Percentiles rank a stretch among this genome's conserved stretches.
Evolutionary conservation across 805 yeast species (phyloP).

Genomic region (Zygosaccharomyces lentus): DNA sequence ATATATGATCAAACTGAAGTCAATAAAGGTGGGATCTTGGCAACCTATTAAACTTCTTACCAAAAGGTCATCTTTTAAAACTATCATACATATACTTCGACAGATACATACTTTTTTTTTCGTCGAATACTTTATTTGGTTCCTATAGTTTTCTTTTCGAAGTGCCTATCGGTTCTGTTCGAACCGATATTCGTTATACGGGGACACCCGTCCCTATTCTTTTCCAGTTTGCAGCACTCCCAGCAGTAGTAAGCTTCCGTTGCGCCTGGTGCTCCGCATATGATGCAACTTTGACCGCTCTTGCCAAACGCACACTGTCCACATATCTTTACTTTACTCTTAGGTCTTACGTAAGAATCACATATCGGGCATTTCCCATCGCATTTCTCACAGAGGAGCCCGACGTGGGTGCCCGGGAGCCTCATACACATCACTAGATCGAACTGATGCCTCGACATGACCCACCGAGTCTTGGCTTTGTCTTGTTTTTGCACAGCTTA

Average conservation of each 20-base stretch:
- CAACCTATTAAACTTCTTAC: neutral
- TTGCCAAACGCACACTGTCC: conserved; percentile 82
- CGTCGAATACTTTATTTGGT: neutral
- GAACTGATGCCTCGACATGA: conserved; percentile 85
- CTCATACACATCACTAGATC: conserved; percentile 81
- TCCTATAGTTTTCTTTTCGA: conserved; percentile 42
- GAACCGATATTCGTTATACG: conserved; percentile 75
- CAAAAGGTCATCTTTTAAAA: neutral
- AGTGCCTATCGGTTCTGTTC: conserved; percentile 61
- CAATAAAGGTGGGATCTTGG: neutral
- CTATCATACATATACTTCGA: neutral
- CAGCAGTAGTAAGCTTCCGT: conserved; percentile 77
- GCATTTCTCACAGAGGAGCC: conserved; percentile 74
- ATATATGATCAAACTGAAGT: conserved; percentile 3
- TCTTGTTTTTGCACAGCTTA: neutral
- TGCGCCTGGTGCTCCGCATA: conserved; percentile 62
- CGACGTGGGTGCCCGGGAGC: conserved; percentile 72
- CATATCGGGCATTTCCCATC: conserved; percentile 91
- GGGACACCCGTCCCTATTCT: conserved; percentile 91
- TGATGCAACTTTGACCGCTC: conserved; percentile 59
- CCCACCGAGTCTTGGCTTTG: neutral
- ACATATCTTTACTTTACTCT: conserved; percentile 64
- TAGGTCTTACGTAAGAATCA: conserved; percentile 77
- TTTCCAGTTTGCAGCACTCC: conserved; percentile 76
- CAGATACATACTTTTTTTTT: neutral